Evolutionary conservation across 2,329 filamentous ascomycete species (phyloP), one percentile per base, ranked within the genome.

Genomic region (Ceratocystis ficicola): DNA sequence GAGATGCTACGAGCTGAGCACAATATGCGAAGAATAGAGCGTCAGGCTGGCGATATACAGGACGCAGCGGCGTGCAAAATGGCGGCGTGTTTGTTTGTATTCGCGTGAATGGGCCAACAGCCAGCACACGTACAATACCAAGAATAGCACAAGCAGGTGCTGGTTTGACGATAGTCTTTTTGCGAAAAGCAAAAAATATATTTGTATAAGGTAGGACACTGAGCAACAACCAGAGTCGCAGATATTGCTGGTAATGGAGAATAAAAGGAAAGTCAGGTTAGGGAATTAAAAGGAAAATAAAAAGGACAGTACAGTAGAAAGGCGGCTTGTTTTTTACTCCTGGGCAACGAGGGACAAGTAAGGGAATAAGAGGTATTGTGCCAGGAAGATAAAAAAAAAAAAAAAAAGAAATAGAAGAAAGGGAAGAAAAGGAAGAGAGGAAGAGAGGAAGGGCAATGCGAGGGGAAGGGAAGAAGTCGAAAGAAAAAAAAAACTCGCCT

Each of bases 351-450:
- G 36, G 36, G 36, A 30, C 41, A 65, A 28, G 59, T 44, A 32
- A 66, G 59, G 30, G 57, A 10, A 36, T 3, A 44, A 55, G 44
- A 44, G 32, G 25, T 63, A 41, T 10, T 55, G 62, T 64, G 52
- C 50, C 61, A 63, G 44, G 30, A 60, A 22, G 32, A 46, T 50
- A 48, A 15, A n/a, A 32, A 50, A 63, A 25, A 30, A 30, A 63
- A n/a, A 55, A 61, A 25, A 50, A 62, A 44, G 28, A 44, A 62
- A 61, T 22, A 62, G 20, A 62, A 52, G 44, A 67, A 62, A 62
- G 17, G 22, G 32, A 25, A 15, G 36, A 12, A 32, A 32, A 41
- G 41, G 30, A 25, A 63, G n/a, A n/a, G n/a, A 25, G 22, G 22
- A 25, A 25, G n/a, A 59, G 30, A 62, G 32, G 28, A 44, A 12